Base-by-base conservation (phyloP, 495 filamentous ascomycete species). In the Penicillium goetzii region DNA sequence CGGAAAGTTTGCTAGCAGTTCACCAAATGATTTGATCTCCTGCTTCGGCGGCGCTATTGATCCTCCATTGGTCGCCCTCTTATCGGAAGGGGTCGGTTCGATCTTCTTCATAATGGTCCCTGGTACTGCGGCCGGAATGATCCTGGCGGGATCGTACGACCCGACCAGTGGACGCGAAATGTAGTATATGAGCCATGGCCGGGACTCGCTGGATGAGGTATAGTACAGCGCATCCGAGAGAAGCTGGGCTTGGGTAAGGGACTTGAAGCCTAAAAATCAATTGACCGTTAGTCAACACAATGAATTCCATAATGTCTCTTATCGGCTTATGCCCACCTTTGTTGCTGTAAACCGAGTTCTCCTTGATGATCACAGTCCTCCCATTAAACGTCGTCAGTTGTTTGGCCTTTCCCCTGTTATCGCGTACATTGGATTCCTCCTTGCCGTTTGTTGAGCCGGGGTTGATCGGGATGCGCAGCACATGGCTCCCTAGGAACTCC, bases 401-500 rank as follows among this genome's bases (percentile, higher is more conserved):
- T 75, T 91, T 97, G 14, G 95, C 90, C 80, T 98, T 99, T 45
- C 91, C 92, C 72, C 92, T 84, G 74, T 85, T 92, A 76, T 99
- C 96, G 57, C 96, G 89, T 62, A 96, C 86, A 74, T 87, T 93
- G 32, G 84, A 81, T 21, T 80, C 83, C 73, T 93, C 90, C 76
- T 91, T 91, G 63, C 81, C 87, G 61, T 77, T 79, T 11, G 67
- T 59, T 14, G 72, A 69, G 70, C 83, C 85, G 62, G 79, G 77
- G 45, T 80, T 77, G 52, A 84, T 82, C 26, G 90, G 88, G 63
- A 97, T 87, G 65, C 95, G 91, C 68, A 99, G 80, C 53, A 97
- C 92, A 90, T 99, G 96, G 82, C 94, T 97, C 40, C 88, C 93
- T 50, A 98, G 83, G 74, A 99, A 98, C 65, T 99, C 96, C 65